Conservation (phyloP, 108 stramenopile species). For the Hondaea fermentalgiana region DNA sequence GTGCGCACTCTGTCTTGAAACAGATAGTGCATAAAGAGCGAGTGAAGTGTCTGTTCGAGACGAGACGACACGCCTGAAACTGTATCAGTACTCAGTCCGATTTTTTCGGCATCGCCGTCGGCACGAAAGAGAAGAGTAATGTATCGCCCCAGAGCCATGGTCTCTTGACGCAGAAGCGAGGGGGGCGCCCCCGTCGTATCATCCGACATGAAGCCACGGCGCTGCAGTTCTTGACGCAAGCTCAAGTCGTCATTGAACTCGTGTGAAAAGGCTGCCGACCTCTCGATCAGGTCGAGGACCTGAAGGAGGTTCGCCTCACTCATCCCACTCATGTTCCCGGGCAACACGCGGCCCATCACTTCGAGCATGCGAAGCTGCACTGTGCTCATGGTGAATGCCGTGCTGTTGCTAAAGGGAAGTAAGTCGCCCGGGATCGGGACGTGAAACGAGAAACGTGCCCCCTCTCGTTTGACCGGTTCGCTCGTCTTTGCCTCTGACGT, state of each 20-base stretch:
- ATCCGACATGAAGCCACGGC: conserved; percentile 11
- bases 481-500: not conserved
- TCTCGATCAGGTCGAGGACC: conserved; percentile 1
- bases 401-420: not conserved
- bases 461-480: not conserved
- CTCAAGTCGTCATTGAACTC: conserved; percentile 20
- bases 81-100: not conserved
- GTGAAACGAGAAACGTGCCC: not conserved
- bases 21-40: conserved; percentile 14
- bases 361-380: conserved; percentile 11
- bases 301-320: not conserved
- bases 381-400: not conserved
- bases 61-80: not conserved
- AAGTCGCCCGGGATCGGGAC: not conserved
- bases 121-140: not conserved
- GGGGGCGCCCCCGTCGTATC: not conserved
- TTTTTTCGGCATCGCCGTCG: not conserved
- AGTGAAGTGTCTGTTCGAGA: not conserved
- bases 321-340: not conserved
- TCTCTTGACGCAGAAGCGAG: conserved; percentile 21
- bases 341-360: not conserved
- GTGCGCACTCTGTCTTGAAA: not conserved
- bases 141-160: not conserved
- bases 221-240: conserved; percentile 2
- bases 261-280: not conserved